Evolutionary conservation across 2,329 filamentous ascomycete species (phyloP).

Genomic region (Fusarium armeniacum): DNA sequence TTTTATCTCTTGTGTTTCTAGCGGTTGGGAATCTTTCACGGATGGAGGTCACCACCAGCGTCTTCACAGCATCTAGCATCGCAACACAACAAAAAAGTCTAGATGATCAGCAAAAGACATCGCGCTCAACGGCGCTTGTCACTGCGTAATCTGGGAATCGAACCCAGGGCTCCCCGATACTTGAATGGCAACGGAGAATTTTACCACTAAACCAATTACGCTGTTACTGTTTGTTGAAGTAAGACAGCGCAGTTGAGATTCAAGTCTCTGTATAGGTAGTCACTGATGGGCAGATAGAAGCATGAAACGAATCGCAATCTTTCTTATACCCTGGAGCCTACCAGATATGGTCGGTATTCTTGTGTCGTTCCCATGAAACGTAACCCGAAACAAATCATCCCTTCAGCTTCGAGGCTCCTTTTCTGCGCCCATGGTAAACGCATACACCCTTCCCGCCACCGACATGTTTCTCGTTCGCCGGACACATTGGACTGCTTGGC

Average conservation of each 20-base stretch:
- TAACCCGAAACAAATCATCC: neutral
- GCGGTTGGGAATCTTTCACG: neutral
- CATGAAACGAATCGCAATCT: neutral
- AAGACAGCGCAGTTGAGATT: fast-evolving
- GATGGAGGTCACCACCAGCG: neutral
- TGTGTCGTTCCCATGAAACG: neutral
- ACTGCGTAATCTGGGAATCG: conserved; percentile 14
- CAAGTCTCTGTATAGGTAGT: fast-evolving
- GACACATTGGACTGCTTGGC: conserved; percentile 66
- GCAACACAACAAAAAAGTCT: neutral
- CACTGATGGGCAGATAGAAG: neutral
- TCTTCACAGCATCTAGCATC: neutral
- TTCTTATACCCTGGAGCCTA: neutral
- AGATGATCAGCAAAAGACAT: neutral
- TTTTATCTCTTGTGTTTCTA: neutral
- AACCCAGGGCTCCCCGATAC: conserved; percentile 12
- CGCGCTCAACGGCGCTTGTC: too few relatives aligned
- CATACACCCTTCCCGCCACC: conserved; percentile 64
- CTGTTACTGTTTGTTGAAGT: neutral
- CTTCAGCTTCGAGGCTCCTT: conserved; percentile 23
- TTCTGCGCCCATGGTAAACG: conserved; percentile 63
- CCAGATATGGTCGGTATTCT: neutral
- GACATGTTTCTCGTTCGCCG: conserved; percentile 61
- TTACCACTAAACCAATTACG: conserved; percentile 18
- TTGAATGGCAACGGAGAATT: conserved; percentile 9